Conservation (phyloP, 2,329 filamentous ascomycete species). For the Stagonosporopsis cucurbitacearum region DNA sequence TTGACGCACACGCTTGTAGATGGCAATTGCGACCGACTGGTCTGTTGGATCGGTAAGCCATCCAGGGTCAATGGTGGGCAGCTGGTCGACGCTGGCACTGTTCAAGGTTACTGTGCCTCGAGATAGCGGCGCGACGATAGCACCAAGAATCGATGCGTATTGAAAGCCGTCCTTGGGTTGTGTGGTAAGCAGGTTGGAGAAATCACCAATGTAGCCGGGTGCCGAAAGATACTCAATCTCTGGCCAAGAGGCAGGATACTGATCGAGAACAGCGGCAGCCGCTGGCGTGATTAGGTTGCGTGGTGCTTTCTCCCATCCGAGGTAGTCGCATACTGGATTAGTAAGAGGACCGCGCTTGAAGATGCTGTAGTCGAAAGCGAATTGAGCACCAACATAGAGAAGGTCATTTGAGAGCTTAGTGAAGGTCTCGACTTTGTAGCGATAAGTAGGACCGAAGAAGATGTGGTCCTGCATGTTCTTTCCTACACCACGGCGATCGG, state of each 20-base stretch:
- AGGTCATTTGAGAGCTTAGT: constrained; percentile 24
- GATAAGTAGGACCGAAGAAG: constrained; percentile 32
- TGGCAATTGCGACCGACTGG: constrained; percentile 39
- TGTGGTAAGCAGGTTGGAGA: constrained; percentile 22
- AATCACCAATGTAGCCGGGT: constrained; percentile 25
- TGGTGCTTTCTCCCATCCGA: constrained; percentile 36
- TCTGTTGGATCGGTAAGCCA: constrained; percentile 38
- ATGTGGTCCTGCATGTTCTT: constrained; percentile 33
- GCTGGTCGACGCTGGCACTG: constrained; percentile 29
- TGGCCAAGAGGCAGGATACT: constrained; percentile 33
- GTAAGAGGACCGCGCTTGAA: constrained; percentile 25
- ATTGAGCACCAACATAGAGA: constrained; percentile 23
- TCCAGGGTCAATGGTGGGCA: constrained; percentile 23
- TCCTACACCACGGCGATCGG: constrained; percentile 35
- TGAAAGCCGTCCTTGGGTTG: constrained; percentile 37
- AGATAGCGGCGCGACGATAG: constrained; percentile 43
- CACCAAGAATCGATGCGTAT: constrained; percentile 42
- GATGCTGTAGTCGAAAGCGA: constrained; percentile 19
- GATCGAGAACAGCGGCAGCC: constrained; percentile 10
- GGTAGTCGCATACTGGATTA: constrained; percentile 27
- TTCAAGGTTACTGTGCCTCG: constrained; percentile 47
- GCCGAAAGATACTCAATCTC: constrained; percentile 34
- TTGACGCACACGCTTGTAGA: constrained; percentile 41
- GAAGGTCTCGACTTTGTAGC: constrained; percentile 26
- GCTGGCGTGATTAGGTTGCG: constrained; percentile 18